Conservation (phyloP, 305 asterid genomes). For the Ruellia speciosa region DNA sequence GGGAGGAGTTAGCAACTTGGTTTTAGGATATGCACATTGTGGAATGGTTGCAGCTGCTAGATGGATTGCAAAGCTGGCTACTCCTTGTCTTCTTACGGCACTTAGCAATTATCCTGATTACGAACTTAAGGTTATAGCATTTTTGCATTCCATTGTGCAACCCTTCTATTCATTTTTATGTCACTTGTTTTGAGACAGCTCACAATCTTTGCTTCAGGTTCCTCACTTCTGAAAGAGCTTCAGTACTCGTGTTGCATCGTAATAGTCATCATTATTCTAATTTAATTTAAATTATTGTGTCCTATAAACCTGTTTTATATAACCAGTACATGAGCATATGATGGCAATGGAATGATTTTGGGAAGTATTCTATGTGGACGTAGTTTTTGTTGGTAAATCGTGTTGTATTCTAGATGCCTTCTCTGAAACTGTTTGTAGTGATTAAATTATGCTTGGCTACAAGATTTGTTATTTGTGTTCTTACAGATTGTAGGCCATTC, state of each 20-base stretch:
- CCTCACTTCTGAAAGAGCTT: too few species aligned
- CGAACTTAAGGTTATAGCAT: constrained; percentile 59
- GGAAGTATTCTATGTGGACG: not conserved
- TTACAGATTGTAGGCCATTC: constrained; percentile 88
- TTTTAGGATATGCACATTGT: constrained; percentile 93
- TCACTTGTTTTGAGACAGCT: not conserved
- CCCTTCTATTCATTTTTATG: not conserved
- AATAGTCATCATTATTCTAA: too few species aligned
- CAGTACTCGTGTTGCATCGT: too few species aligned
- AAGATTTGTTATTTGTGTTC: constrained; percentile 16
- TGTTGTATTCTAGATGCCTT: too few species aligned
- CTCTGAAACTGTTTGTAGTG: not conserved
- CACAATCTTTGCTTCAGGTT: constrained; percentile 7
- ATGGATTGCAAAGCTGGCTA: constrained; percentile 96
- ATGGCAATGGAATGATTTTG: too few species aligned
- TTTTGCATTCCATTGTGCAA: not conserved
- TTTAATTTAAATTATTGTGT: too few species aligned
- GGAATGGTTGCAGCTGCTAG: constrained; percentile 99
- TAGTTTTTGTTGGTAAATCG: constrained; percentile 9
- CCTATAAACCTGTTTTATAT: too few species aligned
- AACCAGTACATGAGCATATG: too few species aligned
- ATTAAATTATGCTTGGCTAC: not conserved
- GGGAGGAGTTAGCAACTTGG: constrained; percentile 86
- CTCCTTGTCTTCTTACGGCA: constrained; percentile 66
- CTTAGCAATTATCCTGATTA: constrained; percentile 59